These are phyloP conservation scores for Triglochin maritima DNA, from an alignment of 106 monocot species.

Conservation along the genomic window DNA sequence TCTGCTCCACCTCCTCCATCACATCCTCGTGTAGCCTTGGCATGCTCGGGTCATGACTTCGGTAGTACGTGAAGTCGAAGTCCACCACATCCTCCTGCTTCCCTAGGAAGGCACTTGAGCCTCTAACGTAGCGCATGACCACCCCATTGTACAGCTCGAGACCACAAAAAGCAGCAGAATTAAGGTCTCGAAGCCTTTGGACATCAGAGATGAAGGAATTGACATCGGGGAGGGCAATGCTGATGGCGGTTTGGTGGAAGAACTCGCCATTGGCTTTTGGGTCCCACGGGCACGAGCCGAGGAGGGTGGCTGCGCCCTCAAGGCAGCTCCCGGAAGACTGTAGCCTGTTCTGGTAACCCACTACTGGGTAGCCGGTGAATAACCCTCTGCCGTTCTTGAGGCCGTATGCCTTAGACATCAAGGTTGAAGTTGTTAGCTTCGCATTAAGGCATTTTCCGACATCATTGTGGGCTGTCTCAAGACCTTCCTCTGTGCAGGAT, in stretches of 20 bases:
- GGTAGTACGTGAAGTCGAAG: conserved; percentile 22
- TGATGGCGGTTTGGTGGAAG: conserved; percentile 21
- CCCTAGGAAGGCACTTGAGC: conserved; percentile 15
- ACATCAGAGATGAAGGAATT: conserved; percentile 14
- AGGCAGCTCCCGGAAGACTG: conserved; percentile 20
- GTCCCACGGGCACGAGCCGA: conserved; percentile 15
- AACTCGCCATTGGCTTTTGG: conserved; percentile 5
- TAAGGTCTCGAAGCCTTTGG: conserved; percentile 8
- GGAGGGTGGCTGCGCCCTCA: neutral
- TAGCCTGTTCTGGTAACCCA: conserved; percentile 14
- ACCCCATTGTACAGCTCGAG: conserved; percentile 13
- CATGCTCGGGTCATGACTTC: conserved; percentile 1
- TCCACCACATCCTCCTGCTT: conserved; percentile 8
- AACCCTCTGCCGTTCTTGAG: conserved; percentile 7
- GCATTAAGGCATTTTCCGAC: conserved; percentile 9
- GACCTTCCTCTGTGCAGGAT: conserved; percentile 2
- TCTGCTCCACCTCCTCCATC: conserved; percentile 73
- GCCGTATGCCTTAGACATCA: neutral
- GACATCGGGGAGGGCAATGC: conserved; percentile 5
- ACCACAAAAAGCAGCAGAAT: conserved; percentile 9
- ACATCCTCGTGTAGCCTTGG: conserved; percentile 18
- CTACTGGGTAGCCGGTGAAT: conserved; percentile 15
- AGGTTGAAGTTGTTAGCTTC: neutral
- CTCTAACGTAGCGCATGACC: conserved; percentile 14
- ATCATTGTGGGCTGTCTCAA: neutral